Percentiles rank a stretch among this genome's conserved stretches.
phyloP scores from a whole-genome alignment of 2,329 filamentous ascomycete genomes.

The Pseudogymnoascus sp. region DNA sequence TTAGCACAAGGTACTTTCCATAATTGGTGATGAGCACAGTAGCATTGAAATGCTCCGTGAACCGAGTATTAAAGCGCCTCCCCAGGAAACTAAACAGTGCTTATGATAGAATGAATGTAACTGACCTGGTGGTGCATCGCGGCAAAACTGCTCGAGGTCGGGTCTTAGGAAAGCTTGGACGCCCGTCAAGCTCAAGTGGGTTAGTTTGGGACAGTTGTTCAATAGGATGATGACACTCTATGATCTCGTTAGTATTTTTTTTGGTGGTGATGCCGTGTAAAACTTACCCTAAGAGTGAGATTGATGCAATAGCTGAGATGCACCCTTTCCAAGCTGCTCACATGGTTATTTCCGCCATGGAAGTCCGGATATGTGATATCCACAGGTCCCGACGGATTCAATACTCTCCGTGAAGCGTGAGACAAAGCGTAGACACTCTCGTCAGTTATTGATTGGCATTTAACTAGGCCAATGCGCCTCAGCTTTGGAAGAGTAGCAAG shows the following conservation, averaged over 20 bases:
- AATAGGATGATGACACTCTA: slow-evolving; percentile 85
- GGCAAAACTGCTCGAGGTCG: slow-evolving; percentile 77
- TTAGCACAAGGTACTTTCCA: slow-evolving; percentile 8
- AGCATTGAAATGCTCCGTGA: too few relatives aligned
- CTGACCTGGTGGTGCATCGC: slow-evolving; percentile 68
- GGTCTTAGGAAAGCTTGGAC: slow-evolving; percentile 83
- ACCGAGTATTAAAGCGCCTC: too few relatives aligned
- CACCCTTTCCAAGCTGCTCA: slow-evolving; percentile 64
- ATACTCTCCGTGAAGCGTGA: slow-evolving; percentile 48
- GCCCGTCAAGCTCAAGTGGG: slow-evolving; percentile 88
- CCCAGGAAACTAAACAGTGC: background rate
- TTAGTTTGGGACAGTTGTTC: slow-evolving; percentile 84
- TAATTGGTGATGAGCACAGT: too few relatives aligned
- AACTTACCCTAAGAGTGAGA: slow-evolving; percentile 67
- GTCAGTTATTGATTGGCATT: slow-evolving; percentile 86
- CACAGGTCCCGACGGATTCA: slow-evolving; percentile 49
- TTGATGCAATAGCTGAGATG: slow-evolving; percentile 93
- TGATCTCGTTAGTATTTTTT: slow-evolving; percentile 23
- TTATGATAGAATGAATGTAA: slow-evolving; percentile 10
- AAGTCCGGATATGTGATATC: background rate
- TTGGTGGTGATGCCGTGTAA: background rate
- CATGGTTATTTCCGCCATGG: background rate
- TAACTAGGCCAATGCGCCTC: slow-evolving; percentile 89
- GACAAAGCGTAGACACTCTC: slow-evolving; percentile 79
- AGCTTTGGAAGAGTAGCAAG: slow-evolving; percentile 84